These are phyloP conservation scores for Colletotrichum shisoi DNA, from an alignment of 2,329 filamentous ascomycete genomes.

Conservation along the genomic window DNA sequence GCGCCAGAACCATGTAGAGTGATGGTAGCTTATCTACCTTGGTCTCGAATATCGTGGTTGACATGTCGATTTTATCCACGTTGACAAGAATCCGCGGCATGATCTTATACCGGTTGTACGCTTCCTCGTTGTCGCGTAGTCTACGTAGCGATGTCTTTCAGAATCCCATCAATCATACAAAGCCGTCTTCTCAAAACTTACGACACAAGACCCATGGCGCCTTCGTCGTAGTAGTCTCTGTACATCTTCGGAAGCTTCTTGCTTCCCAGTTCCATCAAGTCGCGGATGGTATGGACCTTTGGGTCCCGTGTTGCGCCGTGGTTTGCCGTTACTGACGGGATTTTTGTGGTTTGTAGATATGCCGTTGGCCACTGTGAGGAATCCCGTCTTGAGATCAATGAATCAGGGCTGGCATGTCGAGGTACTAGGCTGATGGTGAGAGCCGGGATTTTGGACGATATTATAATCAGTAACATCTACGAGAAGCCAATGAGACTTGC, in stretches of 20 bases:
- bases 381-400: not conserved
- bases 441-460: not conserved
- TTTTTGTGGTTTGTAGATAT: not conserved
- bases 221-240: conserved; percentile 65
- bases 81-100: conserved; percentile 56
- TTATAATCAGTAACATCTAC: not conserved
- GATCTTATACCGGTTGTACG: conserved; percentile 61
- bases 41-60: conserved; percentile 54
- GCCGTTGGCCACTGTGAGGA: not conserved
- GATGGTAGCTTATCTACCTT: conserved; percentile 38
- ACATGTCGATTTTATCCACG: conserved; percentile 50
- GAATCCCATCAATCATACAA: conserved; percentile 36
- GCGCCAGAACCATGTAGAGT: too few relatives aligned
- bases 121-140: conserved; percentile 61
- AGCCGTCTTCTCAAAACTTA: conserved; percentile 31
- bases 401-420: not conserved
- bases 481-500: not conserved
- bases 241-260: conserved; percentile 52
- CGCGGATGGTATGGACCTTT: conserved; percentile 41
- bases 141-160: not conserved
- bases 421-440: rapidly evolving
- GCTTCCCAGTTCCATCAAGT: conserved; percentile 52
- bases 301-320: conserved; percentile 34
- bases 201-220: conserved; percentile 63
- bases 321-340: conserved; percentile 21